phyloP scores from a whole-genome alignment of 805 yeast species.

The Saturnispora galanensis region DNA sequence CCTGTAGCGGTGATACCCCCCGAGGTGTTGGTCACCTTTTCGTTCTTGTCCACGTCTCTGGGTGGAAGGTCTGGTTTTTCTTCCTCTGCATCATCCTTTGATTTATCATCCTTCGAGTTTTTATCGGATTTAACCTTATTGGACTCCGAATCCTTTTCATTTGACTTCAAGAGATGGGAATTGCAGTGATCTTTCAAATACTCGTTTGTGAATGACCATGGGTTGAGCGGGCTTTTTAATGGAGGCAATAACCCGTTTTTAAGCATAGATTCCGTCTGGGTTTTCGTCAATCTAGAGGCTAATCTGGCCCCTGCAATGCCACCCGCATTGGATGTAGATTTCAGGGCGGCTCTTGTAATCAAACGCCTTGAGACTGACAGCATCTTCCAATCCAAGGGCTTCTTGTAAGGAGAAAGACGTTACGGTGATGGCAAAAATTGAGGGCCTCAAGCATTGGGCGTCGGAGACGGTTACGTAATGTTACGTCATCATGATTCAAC shows the following conservation, averaged over 20 bases:
- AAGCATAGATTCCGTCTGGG: conserved; percentile 2
- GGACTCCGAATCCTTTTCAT: background rate
- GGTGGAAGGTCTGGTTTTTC: conserved; percentile 13
- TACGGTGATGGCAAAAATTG: background rate
- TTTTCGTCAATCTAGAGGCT: conserved; percentile 6
- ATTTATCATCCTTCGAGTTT: conserved; percentile 11
- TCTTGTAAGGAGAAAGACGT: too few species aligned
- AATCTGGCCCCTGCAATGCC: conserved; percentile 2
- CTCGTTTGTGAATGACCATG: too few species aligned
- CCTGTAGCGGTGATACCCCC: conserved; percentile 12
- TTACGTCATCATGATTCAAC: background rate
- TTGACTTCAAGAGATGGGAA: too few species aligned
- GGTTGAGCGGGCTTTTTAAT: background rate
- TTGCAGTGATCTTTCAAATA: too few species aligned
- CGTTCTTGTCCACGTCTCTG: background rate
- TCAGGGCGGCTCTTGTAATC: background rate
- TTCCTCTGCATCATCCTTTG: background rate
- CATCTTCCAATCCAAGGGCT: background rate
- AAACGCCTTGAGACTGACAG: conserved; percentile 4
- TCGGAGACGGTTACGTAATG: background rate
- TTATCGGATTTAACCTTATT: conserved; percentile 11
- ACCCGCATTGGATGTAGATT: background rate
- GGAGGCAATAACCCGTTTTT: background rate
- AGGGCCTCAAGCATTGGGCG: background rate
- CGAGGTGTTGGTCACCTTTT: background rate